Evolutionary conservation across 306 rosid species (phyloP).

Genomic region (Boehmeria nivea): DNA sequence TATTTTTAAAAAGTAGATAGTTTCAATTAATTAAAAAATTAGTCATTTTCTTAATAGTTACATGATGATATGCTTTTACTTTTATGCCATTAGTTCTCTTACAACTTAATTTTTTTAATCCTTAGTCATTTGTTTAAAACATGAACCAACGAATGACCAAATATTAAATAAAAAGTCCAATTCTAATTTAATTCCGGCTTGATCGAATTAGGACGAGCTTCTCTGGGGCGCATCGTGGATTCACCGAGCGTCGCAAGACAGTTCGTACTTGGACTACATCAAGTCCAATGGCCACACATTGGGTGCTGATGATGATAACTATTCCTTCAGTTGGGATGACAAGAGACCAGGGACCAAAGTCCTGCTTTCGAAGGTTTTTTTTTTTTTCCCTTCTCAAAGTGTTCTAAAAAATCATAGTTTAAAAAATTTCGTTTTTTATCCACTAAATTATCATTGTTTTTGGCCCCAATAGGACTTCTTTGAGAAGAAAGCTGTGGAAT

Average conservation of each 20-base stretch:
- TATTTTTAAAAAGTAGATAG: too few relatives aligned
- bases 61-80: too few relatives aligned
- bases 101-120: too few relatives aligned
- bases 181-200: too few relatives aligned
- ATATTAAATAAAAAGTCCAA: background rate
- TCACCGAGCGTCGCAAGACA: conserved; percentile 56
- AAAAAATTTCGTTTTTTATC: too few relatives aligned
- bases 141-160: too few relatives aligned
- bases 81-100: too few relatives aligned
- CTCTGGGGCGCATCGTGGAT: conserved; percentile 96
- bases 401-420: too few relatives aligned
- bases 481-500: conserved; percentile 43
- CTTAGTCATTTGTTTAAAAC: too few relatives aligned
- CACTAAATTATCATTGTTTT: background rate
- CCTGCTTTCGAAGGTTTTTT: conserved; percentile 66
- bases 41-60: too few relatives aligned
- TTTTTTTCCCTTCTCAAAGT: too few relatives aligned
- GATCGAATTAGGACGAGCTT: conserved; percentile 86
- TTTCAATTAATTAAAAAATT: too few relatives aligned
- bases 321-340: conserved; percentile 87
- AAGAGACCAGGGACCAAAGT: conserved; percentile 81
- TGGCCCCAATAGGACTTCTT: conserved; percentile 46
- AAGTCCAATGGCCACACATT: conserved; percentile 69
- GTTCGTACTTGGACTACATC: conserved; percentile 50
- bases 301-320: conserved; percentile 75